phyloP scores from a whole-genome alignment of 1,284 basidiomycete species.

The Pisolithus thermaeus region DNA sequence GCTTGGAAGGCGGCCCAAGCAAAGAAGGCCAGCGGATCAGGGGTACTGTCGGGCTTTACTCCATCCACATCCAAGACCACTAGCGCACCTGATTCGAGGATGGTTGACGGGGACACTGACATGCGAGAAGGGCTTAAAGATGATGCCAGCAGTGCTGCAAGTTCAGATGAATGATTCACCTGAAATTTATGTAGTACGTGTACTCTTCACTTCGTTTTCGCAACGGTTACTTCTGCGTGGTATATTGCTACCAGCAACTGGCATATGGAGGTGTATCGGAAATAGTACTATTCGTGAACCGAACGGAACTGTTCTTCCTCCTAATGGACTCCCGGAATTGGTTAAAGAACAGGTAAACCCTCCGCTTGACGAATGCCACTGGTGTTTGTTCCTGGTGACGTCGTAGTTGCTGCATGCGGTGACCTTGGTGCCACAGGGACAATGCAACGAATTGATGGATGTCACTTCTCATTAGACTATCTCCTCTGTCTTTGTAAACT shows the following conservation, averaged over 20 bases:
- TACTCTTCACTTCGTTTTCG: not conserved
- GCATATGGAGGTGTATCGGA: too few species aligned
- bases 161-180: constrained; percentile 32
- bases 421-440: not conserved
- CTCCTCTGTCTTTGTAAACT: not conserved
- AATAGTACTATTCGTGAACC: too few species aligned
- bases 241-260: too few species aligned
- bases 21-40: constrained; percentile 27
- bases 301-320: too few species aligned
- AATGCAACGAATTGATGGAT: not conserved
- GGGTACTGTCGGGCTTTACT: constrained; percentile 40
- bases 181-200: not conserved
- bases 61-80: constrained; percentile 28
- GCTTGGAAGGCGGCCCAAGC: constrained; percentile 69
- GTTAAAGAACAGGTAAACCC: not conserved
- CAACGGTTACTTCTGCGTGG: not conserved
- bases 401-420: not conserved
- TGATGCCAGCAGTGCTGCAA: constrained; percentile 35
- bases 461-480: not conserved
- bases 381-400: not conserved
- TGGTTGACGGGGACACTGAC: constrained; percentile 9
- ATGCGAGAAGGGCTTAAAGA: constrained; percentile 18
- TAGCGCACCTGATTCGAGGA: constrained; percentile 7
- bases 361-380: not conserved
- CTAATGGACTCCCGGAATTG: not conserved